Evolutionary conservation across 352 stramenopile genomes (phyloP), one percentile per base, ranked within the genome.

Genomic region (Phytophthora litchii): DNA sequence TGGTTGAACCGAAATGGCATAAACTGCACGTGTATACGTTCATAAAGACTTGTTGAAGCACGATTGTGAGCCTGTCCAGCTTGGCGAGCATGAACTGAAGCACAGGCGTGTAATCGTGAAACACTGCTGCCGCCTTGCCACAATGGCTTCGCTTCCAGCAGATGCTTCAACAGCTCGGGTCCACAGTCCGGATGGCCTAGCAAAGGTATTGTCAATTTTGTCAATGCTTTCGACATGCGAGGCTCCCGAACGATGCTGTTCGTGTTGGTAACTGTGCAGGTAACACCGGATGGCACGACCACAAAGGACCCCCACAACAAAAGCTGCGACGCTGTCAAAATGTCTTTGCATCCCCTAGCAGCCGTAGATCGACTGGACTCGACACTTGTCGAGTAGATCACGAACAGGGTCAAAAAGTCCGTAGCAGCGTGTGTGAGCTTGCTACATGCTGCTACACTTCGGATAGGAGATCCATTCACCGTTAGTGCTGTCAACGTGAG

Each of bases 61-160:
- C 32, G 42, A 51, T 27, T 17, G 41, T 25, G 32, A 60, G 53
- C 17, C 27, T 62, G 52, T 56, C 45, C 44, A 37, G 36, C 16
- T 44, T 13, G 21, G 17, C 46, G 36, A 17, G 37, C 23, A 13
- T 23, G 8, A 45, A 27, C 36, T 49, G 27, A 58, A 58, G 42
- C 40, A 38, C 25, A 7, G 3, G 23, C 43, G 44, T 63, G 27
- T 45, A 44, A 34, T 63, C 11, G 46, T 40, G 14, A 1, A 42
- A 16, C 43, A 25, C 31, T 49, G 17, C 42, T 19, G 29, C 21
- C 41, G 41, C 37, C 7, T 31, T 11, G 29, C 32, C 38, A 52
- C 27, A 35, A 65, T 65, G 57, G 49, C 57, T 60, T 65, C 57
- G 40, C 34, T 45, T 51, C 12, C 51, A 60, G 57, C 57, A 66